Evolutionary conservation across 306 rosid species (phyloP).

Genomic region (Pyrus pyrifolia): DNA sequence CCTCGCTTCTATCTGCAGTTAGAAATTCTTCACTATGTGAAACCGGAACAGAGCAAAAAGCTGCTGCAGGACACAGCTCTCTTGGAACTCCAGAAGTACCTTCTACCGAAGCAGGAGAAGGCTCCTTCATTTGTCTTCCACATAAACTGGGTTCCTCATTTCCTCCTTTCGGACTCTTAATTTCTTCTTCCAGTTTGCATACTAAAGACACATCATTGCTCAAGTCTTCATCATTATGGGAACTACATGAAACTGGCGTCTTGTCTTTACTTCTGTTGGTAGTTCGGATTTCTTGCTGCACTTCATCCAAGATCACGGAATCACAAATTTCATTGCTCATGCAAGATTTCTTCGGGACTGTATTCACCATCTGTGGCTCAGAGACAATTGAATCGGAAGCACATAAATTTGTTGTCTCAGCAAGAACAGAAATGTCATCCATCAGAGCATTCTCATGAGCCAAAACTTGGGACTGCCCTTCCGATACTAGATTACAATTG

Average conservation of each 20-base stretch:
- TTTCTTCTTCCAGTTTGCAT: slow-evolving; percentile 10
- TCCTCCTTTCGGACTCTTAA: slow-evolving; percentile 6
- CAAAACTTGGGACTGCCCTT: not conserved
- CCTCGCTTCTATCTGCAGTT: not conserved
- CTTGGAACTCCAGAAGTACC: slow-evolving; percentile 15
- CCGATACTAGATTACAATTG: not conserved
- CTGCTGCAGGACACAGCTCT: slow-evolving; percentile 15
- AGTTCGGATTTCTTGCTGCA: slow-evolving; percentile 27
- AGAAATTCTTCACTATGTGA: slow-evolving; percentile 8
- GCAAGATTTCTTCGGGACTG: slow-evolving; percentile 20
- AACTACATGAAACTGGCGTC: slow-evolving; percentile 10
- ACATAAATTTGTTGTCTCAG: slow-evolving; percentile 1
- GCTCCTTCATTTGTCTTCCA: not conserved
- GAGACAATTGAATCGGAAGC: not conserved
- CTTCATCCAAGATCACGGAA: slow-evolving; percentile 14
- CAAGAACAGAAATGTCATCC: slow-evolving; percentile 9
- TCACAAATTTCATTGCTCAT: slow-evolving; percentile 19
- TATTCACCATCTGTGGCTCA: slow-evolving; percentile 7
- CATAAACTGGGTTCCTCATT: slow-evolving; percentile 12
- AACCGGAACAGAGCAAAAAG: not conserved
- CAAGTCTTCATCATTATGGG: not conserved
- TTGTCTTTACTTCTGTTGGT: slow-evolving; percentile 10
- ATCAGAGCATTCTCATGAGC: slow-evolving; percentile 18
- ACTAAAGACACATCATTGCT: slow-evolving; percentile 7
- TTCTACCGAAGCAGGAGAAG: slow-evolving; percentile 11